A percentile compares a stretch with the other conserved stretches of the same genome.
These are phyloP conservation scores for Leishmania tropica DNA, from an alignment of 208 protist genomes.

Conservation along the genomic window DNA sequence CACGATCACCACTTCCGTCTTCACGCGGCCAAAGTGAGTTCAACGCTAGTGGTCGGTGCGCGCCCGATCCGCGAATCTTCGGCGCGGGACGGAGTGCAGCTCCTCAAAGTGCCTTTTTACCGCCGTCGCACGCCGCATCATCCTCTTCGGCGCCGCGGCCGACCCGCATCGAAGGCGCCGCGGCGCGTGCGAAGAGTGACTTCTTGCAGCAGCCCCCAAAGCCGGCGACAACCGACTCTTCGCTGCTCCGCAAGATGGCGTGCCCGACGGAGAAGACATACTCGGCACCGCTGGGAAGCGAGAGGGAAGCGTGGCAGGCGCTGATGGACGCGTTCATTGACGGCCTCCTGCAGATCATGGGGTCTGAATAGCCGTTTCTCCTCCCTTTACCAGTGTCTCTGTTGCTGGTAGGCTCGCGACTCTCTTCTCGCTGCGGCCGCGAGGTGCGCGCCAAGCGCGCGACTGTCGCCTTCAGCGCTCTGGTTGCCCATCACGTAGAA, in stretches of 20 bases:
- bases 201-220: neutral
- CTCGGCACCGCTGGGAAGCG: constrained; percentile 13
- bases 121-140: neutral
- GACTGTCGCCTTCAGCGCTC: neutral
- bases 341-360: constrained; percentile 21
- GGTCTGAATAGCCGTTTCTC: neutral
- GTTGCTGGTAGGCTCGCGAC: neutral
- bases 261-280: constrained; percentile 27
- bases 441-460: neutral
- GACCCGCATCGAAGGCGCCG: neutral
- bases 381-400: neutral
- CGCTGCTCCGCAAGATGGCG: neutral
- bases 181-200: neutral
- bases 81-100: neutral
- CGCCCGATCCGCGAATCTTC: constrained; percentile 23
- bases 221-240: neutral
- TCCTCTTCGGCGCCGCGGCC: neutral
- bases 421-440: neutral
- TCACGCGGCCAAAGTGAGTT: neutral
- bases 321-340: constrained; percentile 35
- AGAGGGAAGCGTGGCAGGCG: constrained; percentile 26
- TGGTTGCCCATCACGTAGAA: neutral
- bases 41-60: constrained; percentile 19
- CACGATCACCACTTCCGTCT: neutral
- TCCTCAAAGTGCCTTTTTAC: neutral